These are phyloP conservation scores for Boehmeria nivea DNA, from an alignment of 306 rosid species.

Conservation along the genomic window DNA sequence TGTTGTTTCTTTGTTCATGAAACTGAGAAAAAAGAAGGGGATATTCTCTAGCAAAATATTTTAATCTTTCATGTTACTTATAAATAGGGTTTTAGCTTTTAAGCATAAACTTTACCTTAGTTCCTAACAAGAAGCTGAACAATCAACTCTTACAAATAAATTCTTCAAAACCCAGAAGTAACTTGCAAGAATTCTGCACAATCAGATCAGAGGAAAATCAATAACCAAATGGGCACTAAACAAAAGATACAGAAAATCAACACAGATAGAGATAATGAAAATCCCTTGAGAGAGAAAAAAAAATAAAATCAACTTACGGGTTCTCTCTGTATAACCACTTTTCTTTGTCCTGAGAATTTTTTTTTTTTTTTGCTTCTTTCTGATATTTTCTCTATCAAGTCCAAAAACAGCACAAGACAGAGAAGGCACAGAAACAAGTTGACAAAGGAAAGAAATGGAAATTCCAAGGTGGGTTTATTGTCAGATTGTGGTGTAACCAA, in stretches of 20 bases:
- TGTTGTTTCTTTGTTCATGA: too few relatives aligned
- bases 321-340: neutral
- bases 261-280: neutral
- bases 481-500: slow-evolving; percentile 11
- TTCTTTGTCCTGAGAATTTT: neutral
- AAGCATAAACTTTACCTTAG: neutral
- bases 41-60: too few relatives aligned
- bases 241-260: neutral
- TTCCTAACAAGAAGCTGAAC: too few relatives aligned
- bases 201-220: too few relatives aligned
- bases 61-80: too few relatives aligned
- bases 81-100: neutral
- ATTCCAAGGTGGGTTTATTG: slow-evolving; percentile 23
- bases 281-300: neutral
- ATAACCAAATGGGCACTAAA: too few relatives aligned
- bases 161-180: slow-evolving; percentile 13
- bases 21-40: too few relatives aligned
- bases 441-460: slow-evolving; percentile 16
- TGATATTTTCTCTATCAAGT: too few relatives aligned
- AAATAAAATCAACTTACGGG: slow-evolving; percentile 6
- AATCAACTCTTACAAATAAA: too few relatives aligned
- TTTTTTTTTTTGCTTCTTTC: too few relatives aligned
- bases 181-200: neutral
- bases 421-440: slow-evolving; percentile 2
- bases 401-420: neutral